Percentiles rank a stretch among this genome's conserved stretches.
Evolutionary conservation across 2,329 filamentous ascomycete species (phyloP).

Genomic region (Albophoma yamanashiensis): DNA sequence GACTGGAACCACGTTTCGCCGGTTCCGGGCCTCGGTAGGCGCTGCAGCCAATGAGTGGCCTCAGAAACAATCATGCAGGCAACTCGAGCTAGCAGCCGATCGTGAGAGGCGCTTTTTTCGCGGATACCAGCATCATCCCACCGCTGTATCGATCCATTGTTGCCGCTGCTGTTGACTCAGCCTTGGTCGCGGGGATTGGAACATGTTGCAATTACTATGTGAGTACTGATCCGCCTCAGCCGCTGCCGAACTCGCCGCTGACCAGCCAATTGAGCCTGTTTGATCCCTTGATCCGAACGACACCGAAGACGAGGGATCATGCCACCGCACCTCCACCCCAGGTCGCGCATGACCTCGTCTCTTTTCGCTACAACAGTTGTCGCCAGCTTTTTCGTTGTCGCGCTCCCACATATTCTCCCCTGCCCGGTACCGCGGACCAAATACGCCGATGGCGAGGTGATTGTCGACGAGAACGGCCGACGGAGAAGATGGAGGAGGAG

Average conservation of each 20-base stretch:
- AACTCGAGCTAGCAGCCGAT: neutral
- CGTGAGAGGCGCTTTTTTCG: constrained; percentile 4
- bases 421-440: constrained; percentile 73
- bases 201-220: constrained; percentile 11
- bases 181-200: constrained; percentile 1
- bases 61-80: constrained; percentile 5
- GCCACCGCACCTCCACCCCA: constrained; percentile 84
- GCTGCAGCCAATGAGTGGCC: constrained; percentile 8
- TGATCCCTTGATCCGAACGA: constrained; percentile 2
- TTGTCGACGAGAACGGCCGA: constrained; percentile 33
- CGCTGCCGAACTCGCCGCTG: neutral
- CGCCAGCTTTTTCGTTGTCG: constrained; percentile 86
- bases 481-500: constrained; percentile 33
- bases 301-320: constrained; percentile 31
- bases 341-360: constrained; percentile 85
- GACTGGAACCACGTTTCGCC: constrained; percentile 7
- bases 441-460: constrained; percentile 57
- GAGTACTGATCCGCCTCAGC: constrained; percentile 1
- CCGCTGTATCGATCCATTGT: neutral
- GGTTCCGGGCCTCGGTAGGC: neutral
- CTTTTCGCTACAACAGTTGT: constrained; percentile 90
- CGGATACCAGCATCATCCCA: neutral
- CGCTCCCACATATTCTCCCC: constrained; percentile 78
- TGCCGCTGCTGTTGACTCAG: neutral
- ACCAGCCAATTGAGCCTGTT: neutral